Percentiles rank a stretch among this genome's conserved stretches.
phyloP scores from a whole-genome alignment of 805 yeast species.

The Vanderwaltozyma verrucispora region DNA sequence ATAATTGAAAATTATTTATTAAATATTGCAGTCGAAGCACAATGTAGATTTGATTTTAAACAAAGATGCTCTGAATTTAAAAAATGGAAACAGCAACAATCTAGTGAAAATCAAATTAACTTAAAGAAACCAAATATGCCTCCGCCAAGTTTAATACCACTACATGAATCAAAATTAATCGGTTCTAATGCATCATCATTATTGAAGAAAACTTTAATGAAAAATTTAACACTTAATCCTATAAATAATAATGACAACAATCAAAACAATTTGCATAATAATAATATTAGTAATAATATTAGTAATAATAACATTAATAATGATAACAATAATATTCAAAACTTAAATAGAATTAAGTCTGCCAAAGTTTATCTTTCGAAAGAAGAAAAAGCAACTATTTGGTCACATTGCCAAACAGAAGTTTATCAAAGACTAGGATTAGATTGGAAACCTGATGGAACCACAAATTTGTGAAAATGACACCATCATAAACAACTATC shows the following conservation, averaged over 20 bases:
- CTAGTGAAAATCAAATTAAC: conserved; percentile 2
- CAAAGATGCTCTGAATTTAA: conserved; percentile 38
- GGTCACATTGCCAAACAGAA: conserved; percentile 54
- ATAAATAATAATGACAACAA: background rate
- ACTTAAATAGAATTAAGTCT: conserved; percentile 1
- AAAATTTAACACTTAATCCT: conserved; percentile 8
- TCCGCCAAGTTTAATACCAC: conserved; percentile 25
- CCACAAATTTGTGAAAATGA: background rate
- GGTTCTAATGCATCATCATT: conserved; percentile 4
- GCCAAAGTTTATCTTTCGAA: conserved; percentile 31
- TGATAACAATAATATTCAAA: conserved; percentile 1
- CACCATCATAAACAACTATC: background rate
- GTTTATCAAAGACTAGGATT: conserved; percentile 40
- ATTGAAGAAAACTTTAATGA: conserved; percentile 28
- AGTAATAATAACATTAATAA: conserved; percentile 1
- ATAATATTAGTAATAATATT: conserved; percentile 1
- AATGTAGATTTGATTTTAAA: conserved; percentile 57
- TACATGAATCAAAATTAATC: conserved; percentile 1
- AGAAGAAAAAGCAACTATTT: conserved; percentile 47
- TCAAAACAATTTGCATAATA: conserved; percentile 1
- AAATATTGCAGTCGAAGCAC: conserved; percentile 59
- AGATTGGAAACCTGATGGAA: conserved; percentile 4
- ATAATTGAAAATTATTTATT: conserved; percentile 59
- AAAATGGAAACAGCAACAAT: conserved; percentile 29
- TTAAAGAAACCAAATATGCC: conserved; percentile 28